These are phyloP conservation scores for Carex arenaria DNA, from an alignment of 202 grass and related monocot genomes.

Conservation along the genomic window DNA sequence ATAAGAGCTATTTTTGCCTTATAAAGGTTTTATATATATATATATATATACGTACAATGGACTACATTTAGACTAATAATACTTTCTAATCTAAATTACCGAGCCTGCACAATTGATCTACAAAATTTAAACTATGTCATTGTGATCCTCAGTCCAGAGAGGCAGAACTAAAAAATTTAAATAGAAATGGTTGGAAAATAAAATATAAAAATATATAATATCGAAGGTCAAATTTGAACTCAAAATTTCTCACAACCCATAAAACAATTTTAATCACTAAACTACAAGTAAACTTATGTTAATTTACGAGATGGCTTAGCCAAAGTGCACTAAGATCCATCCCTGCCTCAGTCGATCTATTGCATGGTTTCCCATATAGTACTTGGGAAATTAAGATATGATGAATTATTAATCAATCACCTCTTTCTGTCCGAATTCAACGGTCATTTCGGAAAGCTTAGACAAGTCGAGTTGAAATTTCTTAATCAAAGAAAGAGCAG, in stretches of 20 bases:
- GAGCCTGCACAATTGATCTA: background rate
- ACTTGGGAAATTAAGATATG: background rate
- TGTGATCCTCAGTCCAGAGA: background rate
- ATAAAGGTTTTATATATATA: background rate
- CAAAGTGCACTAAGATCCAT: too few relatives aligned
- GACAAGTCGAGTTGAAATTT: constrained; percentile 59
- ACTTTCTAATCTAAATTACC: background rate
- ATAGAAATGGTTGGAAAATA: too few relatives aligned
- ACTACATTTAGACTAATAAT: background rate
- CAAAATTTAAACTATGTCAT: background rate
- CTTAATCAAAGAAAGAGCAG: constrained; percentile 58
- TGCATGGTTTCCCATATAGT: background rate
- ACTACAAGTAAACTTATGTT: too few relatives aligned
- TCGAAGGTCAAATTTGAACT: too few relatives aligned
- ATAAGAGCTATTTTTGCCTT: background rate
- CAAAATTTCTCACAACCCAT: too few relatives aligned
- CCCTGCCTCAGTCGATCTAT: too few relatives aligned
- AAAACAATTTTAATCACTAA: too few relatives aligned
- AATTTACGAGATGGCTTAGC: too few relatives aligned
- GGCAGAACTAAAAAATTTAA: too few relatives aligned
- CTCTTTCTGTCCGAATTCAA: constrained; percentile 40
- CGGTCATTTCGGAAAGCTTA: constrained; percentile 38
- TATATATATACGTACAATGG: too few relatives aligned
- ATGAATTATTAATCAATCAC: background rate
- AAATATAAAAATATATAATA: too few relatives aligned